Percentiles rank a stretch among this genome's conserved stretches.
phyloP scores from a whole-genome alignment of 495 filamentous ascomycete species.

The Tuber magnatum region DNA sequence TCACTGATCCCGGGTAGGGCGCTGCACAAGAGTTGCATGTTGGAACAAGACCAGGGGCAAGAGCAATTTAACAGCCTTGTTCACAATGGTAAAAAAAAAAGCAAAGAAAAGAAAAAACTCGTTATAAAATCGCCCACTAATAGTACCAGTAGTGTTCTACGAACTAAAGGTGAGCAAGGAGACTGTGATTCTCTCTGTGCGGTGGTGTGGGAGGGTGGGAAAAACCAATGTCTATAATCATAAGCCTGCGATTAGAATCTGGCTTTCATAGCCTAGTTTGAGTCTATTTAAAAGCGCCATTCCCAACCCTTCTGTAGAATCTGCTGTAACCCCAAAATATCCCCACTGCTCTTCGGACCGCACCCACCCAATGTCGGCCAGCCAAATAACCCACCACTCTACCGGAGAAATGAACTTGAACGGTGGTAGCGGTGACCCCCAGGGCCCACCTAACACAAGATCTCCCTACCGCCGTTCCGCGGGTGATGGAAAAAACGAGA shows the following conservation, averaged over 20 bases:
- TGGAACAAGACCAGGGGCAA: neutral
- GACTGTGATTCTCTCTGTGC: no score
- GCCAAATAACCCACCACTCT: no score
- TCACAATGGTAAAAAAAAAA: accelerated
- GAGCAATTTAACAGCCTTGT: neutral
- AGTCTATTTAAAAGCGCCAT: neutral
- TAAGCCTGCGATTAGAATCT: neutral
- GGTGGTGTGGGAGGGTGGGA: neutral
- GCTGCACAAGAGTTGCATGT: neutral
- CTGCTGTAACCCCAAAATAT: neutral
- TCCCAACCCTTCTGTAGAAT: neutral
- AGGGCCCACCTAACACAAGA: no score
- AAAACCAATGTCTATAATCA: neutral
- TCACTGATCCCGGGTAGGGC: neutral
- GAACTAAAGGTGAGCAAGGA: neutral
- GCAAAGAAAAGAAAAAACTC: neutral
- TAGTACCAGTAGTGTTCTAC: neutral
- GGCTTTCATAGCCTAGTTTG: neutral
- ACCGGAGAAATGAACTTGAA: neutral
- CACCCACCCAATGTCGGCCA: no score
- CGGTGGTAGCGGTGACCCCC: neutral
- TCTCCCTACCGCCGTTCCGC: no score
- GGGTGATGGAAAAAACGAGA: no score
- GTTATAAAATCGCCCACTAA: neutral
- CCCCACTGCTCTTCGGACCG: no score